Evolutionary conservation across 1,284 basidiomycete genomes (phyloP), one percentile per base, ranked within the genome.

Genomic region (Austroboletus olivaceoglutinosus): DNA sequence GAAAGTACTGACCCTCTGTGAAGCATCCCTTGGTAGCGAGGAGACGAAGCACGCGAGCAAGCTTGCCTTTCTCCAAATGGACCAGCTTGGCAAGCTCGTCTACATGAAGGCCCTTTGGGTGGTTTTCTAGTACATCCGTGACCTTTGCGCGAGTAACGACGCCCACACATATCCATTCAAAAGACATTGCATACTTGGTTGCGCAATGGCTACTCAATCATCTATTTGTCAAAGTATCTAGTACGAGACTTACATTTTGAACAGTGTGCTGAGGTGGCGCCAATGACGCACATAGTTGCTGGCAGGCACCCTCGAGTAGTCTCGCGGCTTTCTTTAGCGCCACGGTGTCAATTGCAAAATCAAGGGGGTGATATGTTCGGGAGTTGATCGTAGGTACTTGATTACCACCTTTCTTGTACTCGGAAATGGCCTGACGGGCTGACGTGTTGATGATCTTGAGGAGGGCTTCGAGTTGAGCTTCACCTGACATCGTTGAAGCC

Each of bases 11-110:
- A 57, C 68, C 60, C 57, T 73, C 71, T 5, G 42, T 53, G 43
- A 71, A 71, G 46, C 68, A 64, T 21, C 70, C 67, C 45, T 69
- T 62, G 7, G 60, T 59, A 2, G 63, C 62, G 18, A 71, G 63
- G 9, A 64, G 44, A 34, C 71, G 70, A 39, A 71, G 61, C 11
- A 68, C 44, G 7, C 71, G 62, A 43, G 52, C 42, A n/a, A 69
- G 58, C 31, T 68, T 70, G 5, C 50, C 59, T 31, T 50, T 55
- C 42, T 70, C 68, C 25, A 70, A 29, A 11, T 48, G 48, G 30
- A 68, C 58, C 31, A 56, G 47, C 29, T 43, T 45, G 29, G 67
- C 45, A 18, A 70, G 57, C 37, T 59, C 53, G 16, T 56, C 48
- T 6, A 68, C 55, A 31, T 58, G 56, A 23, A 70, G 53, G 22